phyloP scores from a whole-genome alignment of 192 early-diverging fungal genomes.

The Podila clonocystis region DNA sequence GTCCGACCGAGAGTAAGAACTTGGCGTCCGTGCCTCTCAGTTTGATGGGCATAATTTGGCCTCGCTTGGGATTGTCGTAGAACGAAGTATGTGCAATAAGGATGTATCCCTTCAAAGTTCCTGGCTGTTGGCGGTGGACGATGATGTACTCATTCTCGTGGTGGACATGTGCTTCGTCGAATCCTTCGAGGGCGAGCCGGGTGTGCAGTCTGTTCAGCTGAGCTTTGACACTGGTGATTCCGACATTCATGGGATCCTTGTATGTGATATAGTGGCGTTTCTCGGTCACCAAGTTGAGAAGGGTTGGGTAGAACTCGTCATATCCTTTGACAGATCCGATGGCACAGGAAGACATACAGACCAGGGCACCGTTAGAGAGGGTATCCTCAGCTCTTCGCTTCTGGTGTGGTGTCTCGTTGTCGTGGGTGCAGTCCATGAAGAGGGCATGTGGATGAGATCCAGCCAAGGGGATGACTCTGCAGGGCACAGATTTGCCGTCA shows the following conservation, averaged over 20 bases:
- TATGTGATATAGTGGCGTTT: slow-evolving; percentile 78
- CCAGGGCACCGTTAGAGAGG: slow-evolving; percentile 90
- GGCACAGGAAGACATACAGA: slow-evolving; percentile 91
- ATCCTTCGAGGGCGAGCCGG: slow-evolving; percentile 86
- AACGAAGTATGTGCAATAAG: slow-evolving; percentile 92
- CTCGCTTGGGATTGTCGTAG: slow-evolving; percentile 47
- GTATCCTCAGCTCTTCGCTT: slow-evolving; percentile 90
- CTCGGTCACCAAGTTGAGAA: slow-evolving; percentile 92
- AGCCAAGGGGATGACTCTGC: slow-evolving; percentile 73
- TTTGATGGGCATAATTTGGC: slow-evolving; percentile 64
- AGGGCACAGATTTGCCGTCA: slow-evolving; percentile 54
- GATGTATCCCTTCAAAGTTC: slow-evolving; percentile 91
- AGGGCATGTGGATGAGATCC: slow-evolving; percentile 91
- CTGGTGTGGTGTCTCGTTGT: slow-evolving; percentile 96
- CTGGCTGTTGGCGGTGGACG: slow-evolving; percentile 92
- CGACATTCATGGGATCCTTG: slow-evolving; percentile 60
- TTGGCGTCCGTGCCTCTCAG: slow-evolving; percentile 67
- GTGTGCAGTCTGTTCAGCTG: slow-evolving; percentile 78
- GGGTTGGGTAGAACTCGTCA: slow-evolving; percentile 91
- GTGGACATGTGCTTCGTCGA: slow-evolving; percentile 94
- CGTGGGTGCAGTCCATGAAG: slow-evolving; percentile 99
- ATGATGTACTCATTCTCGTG: slow-evolving; percentile 95
- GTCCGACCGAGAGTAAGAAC: slow-evolving; percentile 65
- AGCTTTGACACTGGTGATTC: slow-evolving; percentile 68
- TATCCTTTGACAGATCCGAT: slow-evolving; percentile 98